Conservation (phyloP, 208 protist genomes). For the Naegleria lovaniensis region DNA sequence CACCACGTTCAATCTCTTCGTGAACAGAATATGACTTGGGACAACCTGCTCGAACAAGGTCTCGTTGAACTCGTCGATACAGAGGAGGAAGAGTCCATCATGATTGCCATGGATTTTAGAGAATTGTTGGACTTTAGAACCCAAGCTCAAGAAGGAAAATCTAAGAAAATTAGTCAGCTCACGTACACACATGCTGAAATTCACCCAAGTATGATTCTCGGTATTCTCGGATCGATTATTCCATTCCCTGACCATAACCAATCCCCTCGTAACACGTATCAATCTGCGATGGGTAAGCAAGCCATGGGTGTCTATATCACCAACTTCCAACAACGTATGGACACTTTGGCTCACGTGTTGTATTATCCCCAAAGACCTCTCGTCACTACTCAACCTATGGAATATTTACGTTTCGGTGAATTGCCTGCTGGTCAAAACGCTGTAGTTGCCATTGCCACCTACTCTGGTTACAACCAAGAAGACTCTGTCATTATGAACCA, state of each 20-base stretch:
- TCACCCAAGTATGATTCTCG: constrained; percentile 92
- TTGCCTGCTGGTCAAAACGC: constrained; percentile 91
- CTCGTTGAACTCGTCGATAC: constrained; percentile 82
- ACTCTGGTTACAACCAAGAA: constrained; percentile 98
- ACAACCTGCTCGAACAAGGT: constrained; percentile 77
- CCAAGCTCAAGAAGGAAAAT: background rate
- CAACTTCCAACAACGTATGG: constrained; percentile 85
- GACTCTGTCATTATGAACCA: constrained; percentile 95
- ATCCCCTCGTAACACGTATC: constrained; percentile 90
- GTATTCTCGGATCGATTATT: constrained; percentile 88
- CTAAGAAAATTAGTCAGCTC: constrained; percentile 32
- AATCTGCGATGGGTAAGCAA: constrained; percentile 94
- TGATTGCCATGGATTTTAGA: constrained; percentile 69
- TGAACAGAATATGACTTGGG: constrained; percentile 60
- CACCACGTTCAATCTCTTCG: constrained; percentile 49
- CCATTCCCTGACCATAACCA: constrained; percentile 96
- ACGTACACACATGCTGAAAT: constrained; percentile 93
- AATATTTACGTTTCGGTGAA: constrained; percentile 84
- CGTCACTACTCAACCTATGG: constrained; percentile 77
- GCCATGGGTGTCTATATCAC: constrained; percentile 88
- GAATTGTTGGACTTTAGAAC: background rate
- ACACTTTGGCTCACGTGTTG: constrained; percentile 86
- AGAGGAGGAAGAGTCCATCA: constrained; percentile 65
- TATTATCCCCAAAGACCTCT: constrained; percentile 92
- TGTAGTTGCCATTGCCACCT: constrained; percentile 88